Base-by-base conservation (phyloP, 192 early-diverging fungal genomes). In the Rhizophagus sp. region DNA sequence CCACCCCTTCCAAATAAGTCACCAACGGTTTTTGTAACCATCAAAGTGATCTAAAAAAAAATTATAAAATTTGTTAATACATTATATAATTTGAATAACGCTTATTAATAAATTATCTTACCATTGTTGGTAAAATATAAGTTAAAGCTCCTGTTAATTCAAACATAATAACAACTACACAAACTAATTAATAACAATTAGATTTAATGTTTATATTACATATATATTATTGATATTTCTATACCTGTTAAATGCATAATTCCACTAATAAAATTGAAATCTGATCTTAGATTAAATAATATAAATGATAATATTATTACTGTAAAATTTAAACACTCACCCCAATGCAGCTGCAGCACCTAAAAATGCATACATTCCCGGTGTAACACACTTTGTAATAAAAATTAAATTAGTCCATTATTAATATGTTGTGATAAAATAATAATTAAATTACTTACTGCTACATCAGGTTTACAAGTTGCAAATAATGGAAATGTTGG, bases 131-230 rank as follows among this genome's bases (percentile, higher is more conserved):
- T 49, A 97, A 86, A 64, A 93, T 89, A 82, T 97, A 99, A 17
- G 94, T 94, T 30, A 99, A 84, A 2, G 97, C 95, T 22, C 97
- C 97, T 0, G 98, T 99, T 75, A 99, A 85, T 82, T 99, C 98
- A 85, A 98, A 99, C 96, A 98, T 97, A 83, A 99, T 98, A 12
- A 99, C 97, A 0, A 96, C 96, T 25, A 97, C 86, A 30, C 93
- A 93, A 4, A 95, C 92, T 82, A 68, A 4, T 71, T 22, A 73
- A 33, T 72, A 4, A 5, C 9, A 33, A 80, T 36, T 24, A 75
- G 7, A 71, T 30, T 50, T 67, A 52, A 83, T 65, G 11, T 13
- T 6, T 27, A 33, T 22, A 65, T 30, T 30, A 30, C 1, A 65
- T 4, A 27, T 27, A 27, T 65, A 27, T 65, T 62, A 24, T 22